Conservation (phyloP, 2,329 filamentous ascomycete species). For the Fusarium anthophilum region DNA sequence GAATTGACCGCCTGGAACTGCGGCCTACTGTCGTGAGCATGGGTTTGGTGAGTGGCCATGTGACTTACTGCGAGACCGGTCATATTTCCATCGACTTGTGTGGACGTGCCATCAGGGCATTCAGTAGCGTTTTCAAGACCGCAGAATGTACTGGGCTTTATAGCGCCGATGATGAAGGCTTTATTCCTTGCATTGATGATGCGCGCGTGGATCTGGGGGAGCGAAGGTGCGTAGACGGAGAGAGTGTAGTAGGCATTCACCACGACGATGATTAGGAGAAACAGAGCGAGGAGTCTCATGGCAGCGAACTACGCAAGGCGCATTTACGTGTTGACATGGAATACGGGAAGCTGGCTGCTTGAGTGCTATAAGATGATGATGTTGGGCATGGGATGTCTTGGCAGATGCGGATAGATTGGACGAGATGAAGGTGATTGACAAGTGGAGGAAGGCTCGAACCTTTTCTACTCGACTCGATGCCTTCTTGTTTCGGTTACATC, state of each 20-base stretch:
- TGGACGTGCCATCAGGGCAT: constrained; percentile 42
- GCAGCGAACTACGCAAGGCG: background rate
- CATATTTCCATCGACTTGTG: constrained; percentile 44
- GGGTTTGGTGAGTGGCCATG: rapidly evolving
- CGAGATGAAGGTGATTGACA: background rate
- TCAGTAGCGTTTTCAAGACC: constrained; percentile 24
- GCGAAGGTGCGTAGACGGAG: constrained; percentile 36
- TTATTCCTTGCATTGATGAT: constrained; percentile 42
- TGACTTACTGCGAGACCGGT: constrained; percentile 40
- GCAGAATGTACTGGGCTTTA: constrained; percentile 41
- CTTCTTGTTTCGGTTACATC: background rate
- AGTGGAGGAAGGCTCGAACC: background rate
- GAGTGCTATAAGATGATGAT: background rate
- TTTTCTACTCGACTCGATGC: constrained; percentile 23
- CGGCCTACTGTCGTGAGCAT: constrained; percentile 46
- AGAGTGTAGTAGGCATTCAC: constrained; percentile 40
- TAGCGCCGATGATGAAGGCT: constrained; percentile 44
- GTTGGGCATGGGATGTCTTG: background rate
- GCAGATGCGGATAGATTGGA: background rate
- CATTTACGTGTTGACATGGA: background rate
- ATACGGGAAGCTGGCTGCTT: no score
- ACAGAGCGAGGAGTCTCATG: constrained; percentile 22
- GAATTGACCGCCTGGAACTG: constrained; percentile 70
- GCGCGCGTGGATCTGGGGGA: constrained; percentile 34
- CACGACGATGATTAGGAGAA: background rate